phyloP scores from a whole-genome alignment of 2,329 filamentous ascomycete species.

The Stagonosporopsis vannaccii region DNA sequence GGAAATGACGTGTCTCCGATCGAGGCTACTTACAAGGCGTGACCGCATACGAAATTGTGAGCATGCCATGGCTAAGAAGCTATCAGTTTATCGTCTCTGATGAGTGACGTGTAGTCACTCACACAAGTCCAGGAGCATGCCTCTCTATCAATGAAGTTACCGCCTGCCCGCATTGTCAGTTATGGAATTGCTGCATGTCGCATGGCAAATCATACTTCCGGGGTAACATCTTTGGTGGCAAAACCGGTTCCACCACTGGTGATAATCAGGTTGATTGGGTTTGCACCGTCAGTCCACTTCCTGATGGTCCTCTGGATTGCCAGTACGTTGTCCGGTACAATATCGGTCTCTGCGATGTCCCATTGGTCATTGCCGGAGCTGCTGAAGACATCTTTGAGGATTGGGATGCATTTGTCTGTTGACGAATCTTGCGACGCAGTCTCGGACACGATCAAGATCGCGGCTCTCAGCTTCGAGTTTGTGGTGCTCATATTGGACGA shows the following conservation, averaged over 20 bases:
- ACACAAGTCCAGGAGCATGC: constrained; percentile 86
- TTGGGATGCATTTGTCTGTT: constrained; percentile 74
- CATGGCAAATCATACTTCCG: constrained; percentile 68
- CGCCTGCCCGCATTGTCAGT: constrained; percentile 61
- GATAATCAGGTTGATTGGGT: constrained; percentile 74
- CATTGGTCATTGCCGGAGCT: constrained; percentile 73
- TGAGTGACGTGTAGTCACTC: constrained; percentile 35
- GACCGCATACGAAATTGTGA: constrained; percentile 80
- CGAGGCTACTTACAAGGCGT: constrained; percentile 79
- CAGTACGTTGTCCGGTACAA: constrained; percentile 78
- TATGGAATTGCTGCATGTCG: neutral
- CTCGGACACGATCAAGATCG: constrained; percentile 87
- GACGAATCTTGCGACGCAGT: constrained; percentile 82
- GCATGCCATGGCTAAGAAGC: constrained; percentile 78
- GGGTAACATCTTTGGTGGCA: constrained; percentile 81
- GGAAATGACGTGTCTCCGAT: neutral
- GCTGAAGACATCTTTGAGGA: constrained; percentile 73
- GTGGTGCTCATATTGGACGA: constrained; percentile 37
- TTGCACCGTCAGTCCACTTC: constrained; percentile 73
- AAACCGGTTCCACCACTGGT: constrained; percentile 96
- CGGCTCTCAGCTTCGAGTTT: constrained; percentile 67
- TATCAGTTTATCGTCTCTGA: constrained; percentile 22
- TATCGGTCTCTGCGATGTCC: constrained; percentile 71
- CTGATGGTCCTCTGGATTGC: constrained; percentile 78
- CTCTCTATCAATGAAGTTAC: constrained; percentile 81